phyloP scores from a whole-genome alignment of 2,329 filamentous ascomycete genomes.

The Ascomycota sp. region DNA sequence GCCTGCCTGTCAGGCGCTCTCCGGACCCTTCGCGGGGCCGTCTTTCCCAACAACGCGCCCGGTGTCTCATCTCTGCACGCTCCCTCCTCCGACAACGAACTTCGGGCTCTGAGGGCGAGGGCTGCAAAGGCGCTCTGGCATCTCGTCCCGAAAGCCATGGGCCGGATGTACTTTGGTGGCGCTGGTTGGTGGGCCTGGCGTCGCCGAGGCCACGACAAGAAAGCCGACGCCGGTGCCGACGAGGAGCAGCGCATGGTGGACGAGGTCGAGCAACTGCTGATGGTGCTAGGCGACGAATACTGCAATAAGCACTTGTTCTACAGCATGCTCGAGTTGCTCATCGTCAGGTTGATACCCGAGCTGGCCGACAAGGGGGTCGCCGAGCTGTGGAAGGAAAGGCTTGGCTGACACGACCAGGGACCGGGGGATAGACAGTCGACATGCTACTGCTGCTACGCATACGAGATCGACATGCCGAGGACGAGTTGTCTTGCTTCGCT shows the following conservation, averaged over 20 bases:
- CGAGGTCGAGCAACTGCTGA: constrained; percentile 44
- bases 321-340: constrained; percentile 53
- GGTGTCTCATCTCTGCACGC: constrained; percentile 38
- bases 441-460: too few species aligned
- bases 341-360: constrained; percentile 72
- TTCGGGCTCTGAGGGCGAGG: constrained; percentile 37
- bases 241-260: constrained; percentile 19
- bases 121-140: constrained; percentile 38
- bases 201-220: constrained; percentile 1
- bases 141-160: constrained; percentile 23
- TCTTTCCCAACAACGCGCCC: constrained; percentile 72
- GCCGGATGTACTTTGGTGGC: constrained; percentile 26
- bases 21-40: constrained; percentile 46
- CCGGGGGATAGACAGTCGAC: too few species aligned
- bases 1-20: constrained; percentile 43
- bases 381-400: constrained; percentile 52
- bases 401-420: constrained; percentile 13
- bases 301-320: constrained; percentile 87
- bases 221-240: constrained; percentile 3
- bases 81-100: constrained; percentile 35
- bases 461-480: too few species aligned
- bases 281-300: constrained; percentile 59
- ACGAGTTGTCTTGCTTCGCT: too few species aligned
- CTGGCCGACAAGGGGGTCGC: constrained; percentile 46
- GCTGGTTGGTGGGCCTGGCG: constrained; percentile 8